phyloP scores from a whole-genome alignment of 768 basidiomycete genomes.

The Amyloporia xantha region DNA sequence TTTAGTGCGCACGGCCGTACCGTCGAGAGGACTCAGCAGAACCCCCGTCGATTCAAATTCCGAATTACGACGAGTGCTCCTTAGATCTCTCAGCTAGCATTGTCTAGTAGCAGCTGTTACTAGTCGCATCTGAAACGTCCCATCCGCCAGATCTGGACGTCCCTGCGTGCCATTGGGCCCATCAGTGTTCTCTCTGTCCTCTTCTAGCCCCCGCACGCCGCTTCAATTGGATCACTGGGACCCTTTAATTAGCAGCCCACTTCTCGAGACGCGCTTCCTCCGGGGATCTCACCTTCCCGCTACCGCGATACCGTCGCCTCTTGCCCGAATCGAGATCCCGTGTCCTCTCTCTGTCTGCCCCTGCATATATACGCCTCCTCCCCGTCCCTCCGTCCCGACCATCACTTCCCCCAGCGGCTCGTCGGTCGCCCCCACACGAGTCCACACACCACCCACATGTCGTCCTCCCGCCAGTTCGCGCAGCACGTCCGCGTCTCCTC shows the following conservation, averaged over 20 bases:
- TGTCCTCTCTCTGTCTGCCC: not conserved
- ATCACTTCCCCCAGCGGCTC: slow-evolving; percentile 6
- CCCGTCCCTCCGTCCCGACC: slow-evolving; percentile 11
- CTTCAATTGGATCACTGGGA: not conserved
- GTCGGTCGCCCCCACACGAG: slow-evolving; percentile 7
- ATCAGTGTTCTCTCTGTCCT: not conserved
- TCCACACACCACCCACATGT: slow-evolving; percentile 8
- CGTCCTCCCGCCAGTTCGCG: slow-evolving; percentile 14
- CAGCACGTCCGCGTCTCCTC: slow-evolving; percentile 25
- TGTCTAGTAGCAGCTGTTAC: no score
- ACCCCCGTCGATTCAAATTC: no score
- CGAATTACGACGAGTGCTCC: not conserved
- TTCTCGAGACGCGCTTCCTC: not conserved
- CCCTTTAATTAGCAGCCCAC: not conserved
- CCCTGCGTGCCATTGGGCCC: not conserved
- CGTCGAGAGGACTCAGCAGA: no score
- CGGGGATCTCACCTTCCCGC: slow-evolving; percentile 1
- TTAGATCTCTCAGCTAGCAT: not conserved
- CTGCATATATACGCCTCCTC: slow-evolving; percentile 7
- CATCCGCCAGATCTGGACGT: not conserved
- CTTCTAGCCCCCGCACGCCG: not conserved
- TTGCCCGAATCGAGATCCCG: not conserved
- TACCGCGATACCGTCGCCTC: not conserved
- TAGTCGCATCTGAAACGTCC: not conserved
- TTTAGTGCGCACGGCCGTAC: no score